Percentiles rank a stretch among this genome's conserved stretches.
Evolutionary conservation across 768 basidiomycete species (phyloP).

Genomic region (Suillus lakei): DNA sequence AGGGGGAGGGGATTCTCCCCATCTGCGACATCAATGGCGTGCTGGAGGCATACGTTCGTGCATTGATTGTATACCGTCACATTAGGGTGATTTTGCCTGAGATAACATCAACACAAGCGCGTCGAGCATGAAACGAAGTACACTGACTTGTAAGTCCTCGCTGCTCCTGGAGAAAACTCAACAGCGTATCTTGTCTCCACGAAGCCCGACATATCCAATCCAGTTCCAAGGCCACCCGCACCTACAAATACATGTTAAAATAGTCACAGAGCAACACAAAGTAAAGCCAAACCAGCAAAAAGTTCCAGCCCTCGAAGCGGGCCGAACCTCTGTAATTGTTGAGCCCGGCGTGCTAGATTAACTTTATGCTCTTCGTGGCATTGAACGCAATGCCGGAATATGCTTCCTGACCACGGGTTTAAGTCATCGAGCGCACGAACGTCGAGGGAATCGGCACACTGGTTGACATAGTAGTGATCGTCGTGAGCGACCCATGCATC

Average conservation of each 20-base stretch:
- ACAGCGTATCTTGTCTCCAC: slow-evolving; percentile 73
- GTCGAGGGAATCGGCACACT: slow-evolving; percentile 25
- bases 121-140: neutral
- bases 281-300: slow-evolving; percentile 58
- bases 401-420: slow-evolving; percentile 26
- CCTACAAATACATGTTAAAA: slow-evolving; percentile 42
- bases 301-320: slow-evolving; percentile 67
- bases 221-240: slow-evolving; percentile 76
- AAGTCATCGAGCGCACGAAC: slow-evolving; percentile 27
- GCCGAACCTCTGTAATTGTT: slow-evolving; percentile 41
- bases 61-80: slow-evolving; percentile 69
- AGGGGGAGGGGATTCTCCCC: slow-evolving; percentile 47
- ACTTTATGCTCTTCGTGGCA: slow-evolving; percentile 44
- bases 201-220: slow-evolving; percentile 63
- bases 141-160: slow-evolving; percentile 63
- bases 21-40: slow-evolving; percentile 54
- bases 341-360: slow-evolving; percentile 30
- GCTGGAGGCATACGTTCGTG: slow-evolving; percentile 60
- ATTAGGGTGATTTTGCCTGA: slow-evolving; percentile 65
- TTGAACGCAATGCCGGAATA: slow-evolving; percentile 42
- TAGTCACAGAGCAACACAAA: neutral
- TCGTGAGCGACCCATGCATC: slow-evolving; percentile 51
- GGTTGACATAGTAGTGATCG: slow-evolving; percentile 64
- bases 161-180: slow-evolving; percentile 67
- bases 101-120: slow-evolving; percentile 5